phyloP scores from a whole-genome alignment of 495 filamentous ascomycete species.

The Daldinia concentrica region DNA sequence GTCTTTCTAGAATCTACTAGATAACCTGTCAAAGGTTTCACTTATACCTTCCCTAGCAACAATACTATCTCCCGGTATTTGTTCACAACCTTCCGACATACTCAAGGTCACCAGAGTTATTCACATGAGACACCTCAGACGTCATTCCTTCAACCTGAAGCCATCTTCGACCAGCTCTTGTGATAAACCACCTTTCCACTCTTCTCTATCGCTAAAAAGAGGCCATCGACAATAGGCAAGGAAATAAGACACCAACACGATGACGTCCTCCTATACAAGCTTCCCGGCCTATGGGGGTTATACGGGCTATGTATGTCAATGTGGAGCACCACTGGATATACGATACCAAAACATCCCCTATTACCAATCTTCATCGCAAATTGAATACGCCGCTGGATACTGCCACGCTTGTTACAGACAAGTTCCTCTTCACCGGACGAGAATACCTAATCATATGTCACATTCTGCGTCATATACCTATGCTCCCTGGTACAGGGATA shows the following conservation, averaged over 20 bases:
- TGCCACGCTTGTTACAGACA: too few species aligned
- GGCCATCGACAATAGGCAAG: background rate
- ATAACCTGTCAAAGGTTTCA: background rate
- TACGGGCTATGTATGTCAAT: too few species aligned
- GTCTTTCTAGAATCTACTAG: background rate
- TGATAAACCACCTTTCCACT: background rate
- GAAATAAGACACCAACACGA: background rate
- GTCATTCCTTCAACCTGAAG: background rate
- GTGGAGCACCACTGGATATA: too few species aligned
- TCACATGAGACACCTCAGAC: background rate
- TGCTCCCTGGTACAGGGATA: background rate
- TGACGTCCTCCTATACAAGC: background rate
- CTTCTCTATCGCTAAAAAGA: background rate
- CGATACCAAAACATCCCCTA: too few species aligned
- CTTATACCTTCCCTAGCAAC: background rate
- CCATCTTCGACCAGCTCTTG: background rate
- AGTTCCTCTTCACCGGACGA: too few species aligned
- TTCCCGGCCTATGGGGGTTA: too few species aligned
- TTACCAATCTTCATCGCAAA: too few species aligned
- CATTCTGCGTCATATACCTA: too few species aligned
- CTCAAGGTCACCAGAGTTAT: background rate
- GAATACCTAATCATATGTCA: too few species aligned
- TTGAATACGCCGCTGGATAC: too few species aligned
- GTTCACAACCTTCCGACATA: background rate
- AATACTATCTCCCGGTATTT: background rate